A percentile compares a stretch with the other conserved stretches of the same genome.
Evolutionary conservation across 495 filamentous ascomycete genomes (phyloP).

Genomic region (Podospora fimiseda): DNA sequence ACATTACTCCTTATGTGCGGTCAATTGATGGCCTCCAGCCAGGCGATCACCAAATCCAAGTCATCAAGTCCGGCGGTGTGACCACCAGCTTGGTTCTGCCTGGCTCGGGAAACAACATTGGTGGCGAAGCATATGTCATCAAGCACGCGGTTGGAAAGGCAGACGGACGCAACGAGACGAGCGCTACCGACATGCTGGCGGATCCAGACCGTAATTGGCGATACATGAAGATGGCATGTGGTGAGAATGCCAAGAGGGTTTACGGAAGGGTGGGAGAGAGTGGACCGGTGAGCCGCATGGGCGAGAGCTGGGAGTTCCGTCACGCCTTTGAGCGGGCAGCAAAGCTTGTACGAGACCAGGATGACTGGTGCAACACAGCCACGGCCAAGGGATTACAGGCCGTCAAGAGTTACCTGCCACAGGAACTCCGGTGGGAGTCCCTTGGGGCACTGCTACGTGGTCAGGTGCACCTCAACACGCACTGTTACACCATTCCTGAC

Average conservation of each 20-base stretch:
- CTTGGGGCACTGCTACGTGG: conserved; percentile 52
- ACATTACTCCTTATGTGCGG: conserved; percentile 54
- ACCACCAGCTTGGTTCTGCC: conserved; percentile 61
- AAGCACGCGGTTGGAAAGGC: conserved; percentile 49
- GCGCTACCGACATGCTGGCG: conserved; percentile 40
- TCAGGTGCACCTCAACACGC: conserved; percentile 56
- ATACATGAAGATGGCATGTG: conserved; percentile 69
- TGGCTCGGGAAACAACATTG: conserved; percentile 60
- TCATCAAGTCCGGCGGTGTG: conserved; percentile 63
- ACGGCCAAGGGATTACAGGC: conserved; percentile 33
- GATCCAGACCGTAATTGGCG: conserved; percentile 46
- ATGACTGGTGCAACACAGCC: conserved; percentile 54
- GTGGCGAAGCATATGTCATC: conserved; percentile 58
- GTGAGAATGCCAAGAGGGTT: conserved; percentile 55
- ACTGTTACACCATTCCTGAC: conserved; percentile 62
- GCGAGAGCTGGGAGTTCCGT: conserved; percentile 58
- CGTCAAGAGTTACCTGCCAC: conserved; percentile 41
- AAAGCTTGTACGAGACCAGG: conserved; percentile 45
- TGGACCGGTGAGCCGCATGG: conserved; percentile 44
- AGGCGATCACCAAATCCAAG: conserved; percentile 47
- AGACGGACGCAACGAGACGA: conserved; percentile 48
- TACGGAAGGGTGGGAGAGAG: conserved; percentile 40
- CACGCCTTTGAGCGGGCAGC: conserved; percentile 54
- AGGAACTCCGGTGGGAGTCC: conserved; percentile 53
- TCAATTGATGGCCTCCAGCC: conserved; percentile 49